Percentiles rank a stretch among this genome's conserved stretches.
These are phyloP conservation scores for Globisporangium okanoganense DNA, from an alignment of 352 stramenopile genomes.

Conservation along the genomic window DNA sequence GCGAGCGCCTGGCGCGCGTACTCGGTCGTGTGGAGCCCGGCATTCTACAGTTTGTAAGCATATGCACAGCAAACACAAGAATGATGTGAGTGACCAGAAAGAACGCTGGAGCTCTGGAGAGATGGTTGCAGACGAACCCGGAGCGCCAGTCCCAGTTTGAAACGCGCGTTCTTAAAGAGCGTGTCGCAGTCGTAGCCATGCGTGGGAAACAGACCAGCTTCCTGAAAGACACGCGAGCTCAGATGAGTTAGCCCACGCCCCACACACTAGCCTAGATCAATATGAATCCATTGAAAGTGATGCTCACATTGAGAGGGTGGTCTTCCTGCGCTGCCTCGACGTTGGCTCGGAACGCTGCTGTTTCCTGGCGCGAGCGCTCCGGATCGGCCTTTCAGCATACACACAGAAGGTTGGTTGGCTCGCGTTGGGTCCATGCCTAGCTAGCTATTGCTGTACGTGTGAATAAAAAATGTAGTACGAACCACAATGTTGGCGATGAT, in stretches of 20 bases:
- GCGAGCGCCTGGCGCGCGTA: slow-evolving; percentile 62
- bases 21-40: slow-evolving; percentile 59
- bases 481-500: slow-evolving; percentile 55
- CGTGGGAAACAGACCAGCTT: slow-evolving; percentile 62
- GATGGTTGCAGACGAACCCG: slow-evolving; percentile 25
- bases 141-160: slow-evolving; percentile 71
- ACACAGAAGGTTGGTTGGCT: background rate
- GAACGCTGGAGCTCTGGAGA: no score
- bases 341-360: slow-evolving; percentile 62
- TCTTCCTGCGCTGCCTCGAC: slow-evolving; percentile 55
- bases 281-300: background rate
- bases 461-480: slow-evolving; percentile 3
- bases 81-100: background rate
- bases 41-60: slow-evolving; percentile 21
- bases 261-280: background rate
- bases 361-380: slow-evolving; percentile 64
- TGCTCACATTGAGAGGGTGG: slow-evolving; percentile 44
- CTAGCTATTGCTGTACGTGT: no score
- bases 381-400: slow-evolving; percentile 47
- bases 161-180: slow-evolving; percentile 80
- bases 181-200: slow-evolving; percentile 75
- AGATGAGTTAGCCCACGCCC: background rate
- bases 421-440: no score
- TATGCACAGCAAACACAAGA: no score
- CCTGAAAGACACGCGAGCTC: slow-evolving; percentile 20